Percentiles rank a stretch among this genome's conserved stretches.
Evolutionary conservation across 73 alveolate genomes (phyloP).

Genomic region (Symbiodinium pilosum): DNA sequence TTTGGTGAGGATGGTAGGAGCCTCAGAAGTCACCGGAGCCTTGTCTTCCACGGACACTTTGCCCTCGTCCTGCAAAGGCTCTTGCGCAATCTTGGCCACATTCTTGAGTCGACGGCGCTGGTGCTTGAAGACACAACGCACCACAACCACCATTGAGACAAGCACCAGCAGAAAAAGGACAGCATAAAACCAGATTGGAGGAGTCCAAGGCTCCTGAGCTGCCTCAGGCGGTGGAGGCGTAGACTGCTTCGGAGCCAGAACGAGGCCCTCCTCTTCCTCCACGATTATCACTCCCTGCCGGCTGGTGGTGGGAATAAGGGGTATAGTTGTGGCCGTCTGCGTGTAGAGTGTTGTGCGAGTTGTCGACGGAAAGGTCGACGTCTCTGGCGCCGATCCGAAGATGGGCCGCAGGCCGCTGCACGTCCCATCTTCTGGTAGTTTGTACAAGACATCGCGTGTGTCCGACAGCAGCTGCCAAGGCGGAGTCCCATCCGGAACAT

Average conservation of each 20-base stretch:
- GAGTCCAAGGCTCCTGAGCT: slow-evolving; percentile 39
- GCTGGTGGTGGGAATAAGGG: slow-evolving; percentile 59
- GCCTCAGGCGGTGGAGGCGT: not conserved
- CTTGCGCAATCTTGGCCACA: not conserved
- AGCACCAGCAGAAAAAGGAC: slow-evolving; percentile 6
- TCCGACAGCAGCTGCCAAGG: slow-evolving; percentile 49
- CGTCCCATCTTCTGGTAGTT: slow-evolving; percentile 34
- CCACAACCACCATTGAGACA: not conserved
- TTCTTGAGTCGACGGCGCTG: slow-evolving; percentile 34
- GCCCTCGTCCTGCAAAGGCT: slow-evolving; percentile 55
- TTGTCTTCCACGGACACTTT: slow-evolving; percentile 9
- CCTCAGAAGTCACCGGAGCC: not conserved
- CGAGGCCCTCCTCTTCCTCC: slow-evolving; percentile 33
- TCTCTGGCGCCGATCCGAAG: slow-evolving; percentile 64
- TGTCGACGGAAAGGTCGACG: slow-evolving; percentile 62
- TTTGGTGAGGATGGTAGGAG: slow-evolving; percentile 62
- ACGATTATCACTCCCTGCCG: slow-evolving; percentile 12
- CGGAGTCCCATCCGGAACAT: slow-evolving; percentile 34
- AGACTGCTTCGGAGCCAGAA: slow-evolving; percentile 6
- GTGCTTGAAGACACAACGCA: slow-evolving; percentile 25
- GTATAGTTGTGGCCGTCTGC: slow-evolving; percentile 38
- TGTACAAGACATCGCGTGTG: slow-evolving; percentile 71
- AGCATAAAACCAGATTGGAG: slow-evolving; percentile 72
- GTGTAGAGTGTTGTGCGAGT: slow-evolving; percentile 82
- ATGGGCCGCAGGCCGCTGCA: slow-evolving; percentile 58